Conservation (phyloP, 2,329 filamentous ascomycete species). For the Diplocarpon mali region DNA sequence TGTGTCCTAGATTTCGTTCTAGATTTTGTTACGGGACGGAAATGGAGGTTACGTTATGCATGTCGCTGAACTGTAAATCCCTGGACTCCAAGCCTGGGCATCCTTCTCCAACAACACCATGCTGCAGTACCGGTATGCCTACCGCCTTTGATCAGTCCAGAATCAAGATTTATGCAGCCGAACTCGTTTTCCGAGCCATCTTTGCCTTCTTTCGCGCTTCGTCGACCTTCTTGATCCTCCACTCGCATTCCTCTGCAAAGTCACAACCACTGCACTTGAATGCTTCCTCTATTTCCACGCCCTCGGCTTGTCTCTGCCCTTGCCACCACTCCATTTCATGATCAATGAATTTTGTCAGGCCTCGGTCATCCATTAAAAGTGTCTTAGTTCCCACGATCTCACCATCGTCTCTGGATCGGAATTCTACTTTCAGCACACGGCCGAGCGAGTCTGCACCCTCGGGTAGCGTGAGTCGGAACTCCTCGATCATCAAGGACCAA, state of each 20-base stretch:
- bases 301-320: conserved; percentile 58
- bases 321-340: conserved; percentile 81
- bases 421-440: conserved; percentile 46
- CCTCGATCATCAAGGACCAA: conserved; percentile 52
- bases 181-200: conserved; percentile 9
- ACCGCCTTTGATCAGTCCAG: neutral
- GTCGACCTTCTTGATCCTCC: conserved; percentile 61
- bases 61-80: conserved; percentile 1
- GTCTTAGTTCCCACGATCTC: conserved; percentile 44
- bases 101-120: neutral
- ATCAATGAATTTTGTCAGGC: conserved; percentile 54
- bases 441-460: conserved; percentile 44
- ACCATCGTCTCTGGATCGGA: conserved; percentile 36
- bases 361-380: conserved; percentile 54
- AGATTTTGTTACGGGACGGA: too few relatives aligned
- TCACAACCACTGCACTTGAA: conserved; percentile 84
- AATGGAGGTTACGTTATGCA: neutral
- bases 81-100: neutral
- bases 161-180: conserved; percentile 2
- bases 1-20: too few relatives aligned
- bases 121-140: neutral
- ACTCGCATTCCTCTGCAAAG: conserved; percentile 67
- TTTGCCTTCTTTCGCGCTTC: conserved; percentile 32
- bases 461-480: conserved; percentile 36
- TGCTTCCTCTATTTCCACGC: conserved; percentile 73